A percentile compares a stretch with the other conserved stretches of the same genome.
Conservation (phyloP, 805 yeast species). For the Teunomyces kruisii region DNA sequence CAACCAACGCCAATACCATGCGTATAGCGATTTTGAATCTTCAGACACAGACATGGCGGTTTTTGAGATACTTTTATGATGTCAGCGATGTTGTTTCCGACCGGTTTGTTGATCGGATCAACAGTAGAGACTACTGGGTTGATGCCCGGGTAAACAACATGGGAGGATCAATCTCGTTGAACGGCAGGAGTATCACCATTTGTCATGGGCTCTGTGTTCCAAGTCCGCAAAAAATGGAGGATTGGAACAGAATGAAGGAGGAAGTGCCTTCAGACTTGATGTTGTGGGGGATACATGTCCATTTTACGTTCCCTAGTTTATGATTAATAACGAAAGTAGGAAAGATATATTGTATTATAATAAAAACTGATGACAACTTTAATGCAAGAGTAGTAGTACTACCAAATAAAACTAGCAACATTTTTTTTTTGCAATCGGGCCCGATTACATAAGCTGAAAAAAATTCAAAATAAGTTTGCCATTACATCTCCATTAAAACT, state of each 20-base stretch:
- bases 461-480: constrained; percentile 8
- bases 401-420: too few relatives aligned
- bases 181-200: constrained; percentile 34
- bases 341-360: too few relatives aligned
- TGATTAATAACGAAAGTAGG: constrained; percentile 9
- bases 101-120: constrained; percentile 13
- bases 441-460: constrained; percentile 3
- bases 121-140: constrained; percentile 12
- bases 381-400: too few relatives aligned
- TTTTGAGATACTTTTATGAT: constrained; percentile 34
- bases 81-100: constrained; percentile 24
- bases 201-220: constrained; percentile 37
- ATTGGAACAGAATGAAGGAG: constrained; percentile 19
- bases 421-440: constrained; percentile 2
- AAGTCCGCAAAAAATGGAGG: constrained; percentile 31
- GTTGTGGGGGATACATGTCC: constrained; percentile 37
- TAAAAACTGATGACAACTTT: too few relatives aligned
- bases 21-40: constrained; percentile 37
- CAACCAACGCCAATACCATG: constrained; percentile 27
- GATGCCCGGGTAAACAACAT: constrained; percentile 29
- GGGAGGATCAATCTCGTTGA: constrained; percentile 33
- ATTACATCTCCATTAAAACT: constrained; percentile 1
- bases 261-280: constrained; percentile 19
- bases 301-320: constrained; percentile 38
- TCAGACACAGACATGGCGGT: constrained; percentile 42